phyloP scores from a whole-genome alignment of 2,329 filamentous ascomycete genomes.

The Apiospora pterosperma region DNA sequence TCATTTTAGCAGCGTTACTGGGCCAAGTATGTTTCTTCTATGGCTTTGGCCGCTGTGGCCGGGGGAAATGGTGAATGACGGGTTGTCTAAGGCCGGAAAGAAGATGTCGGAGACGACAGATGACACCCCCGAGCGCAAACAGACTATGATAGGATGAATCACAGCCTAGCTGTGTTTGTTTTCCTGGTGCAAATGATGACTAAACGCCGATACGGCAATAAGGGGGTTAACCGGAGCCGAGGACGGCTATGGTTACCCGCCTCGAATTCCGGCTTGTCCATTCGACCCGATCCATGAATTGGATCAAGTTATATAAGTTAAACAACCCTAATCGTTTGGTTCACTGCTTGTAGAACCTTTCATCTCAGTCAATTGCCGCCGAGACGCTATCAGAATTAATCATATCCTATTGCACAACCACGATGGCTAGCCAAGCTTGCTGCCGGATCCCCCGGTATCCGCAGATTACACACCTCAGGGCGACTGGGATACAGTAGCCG shows the following conservation, averaged over 20 bases:
- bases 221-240: neutral
- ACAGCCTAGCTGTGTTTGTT: too few species aligned
- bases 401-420: neutral
- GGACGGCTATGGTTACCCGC: neutral
- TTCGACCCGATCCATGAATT: neutral
- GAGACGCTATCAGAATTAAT: neutral
- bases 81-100: too few species aligned
- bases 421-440: slow-evolving; percentile 22
- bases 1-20: too few species aligned
- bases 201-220: neutral
- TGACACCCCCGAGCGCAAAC: neutral
- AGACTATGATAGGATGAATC: too few species aligned
- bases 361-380: too few species aligned
- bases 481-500: slow-evolving; percentile 34
- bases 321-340: too few species aligned
- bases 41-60: too few species aligned
- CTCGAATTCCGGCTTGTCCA: neutral
- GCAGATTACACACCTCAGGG: slow-evolving; percentile 38
- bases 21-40: too few species aligned
- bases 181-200: neutral
- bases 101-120: neutral
- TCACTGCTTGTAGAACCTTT: too few species aligned
- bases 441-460: slow-evolving; percentile 33
- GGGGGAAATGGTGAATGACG: too few species aligned
- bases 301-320: neutral